Evolutionary conservation across 73 alveolate species (phyloP).

Genomic region (Diophrys appendiculata): DNA sequence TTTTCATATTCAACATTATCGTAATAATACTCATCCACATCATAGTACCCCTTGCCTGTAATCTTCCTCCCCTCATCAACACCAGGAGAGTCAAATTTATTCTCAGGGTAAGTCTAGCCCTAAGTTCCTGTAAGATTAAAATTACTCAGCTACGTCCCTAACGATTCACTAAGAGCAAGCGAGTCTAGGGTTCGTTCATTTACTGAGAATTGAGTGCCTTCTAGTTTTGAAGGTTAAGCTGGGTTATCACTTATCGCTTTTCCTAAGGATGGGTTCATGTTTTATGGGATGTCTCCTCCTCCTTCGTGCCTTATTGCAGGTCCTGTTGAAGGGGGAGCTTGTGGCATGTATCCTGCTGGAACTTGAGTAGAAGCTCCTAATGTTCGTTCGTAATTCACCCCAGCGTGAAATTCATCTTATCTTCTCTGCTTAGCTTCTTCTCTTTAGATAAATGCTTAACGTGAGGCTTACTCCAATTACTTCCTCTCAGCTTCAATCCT

Average conservation of each 20-base stretch:
- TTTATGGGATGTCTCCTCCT: no score
- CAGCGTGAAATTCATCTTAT: slow-evolving; percentile 22
- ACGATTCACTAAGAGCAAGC: not conserved
- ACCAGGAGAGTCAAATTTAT: not conserved
- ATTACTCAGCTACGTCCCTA: not conserved
- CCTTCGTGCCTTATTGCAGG: no score
- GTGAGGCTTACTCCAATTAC: slow-evolving; percentile 43
- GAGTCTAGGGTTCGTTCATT: not conserved
- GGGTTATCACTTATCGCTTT: not conserved
- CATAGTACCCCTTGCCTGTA: not conserved
- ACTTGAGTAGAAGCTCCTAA: no score
- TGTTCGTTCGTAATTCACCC: no score
- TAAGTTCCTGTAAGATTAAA: not conserved
- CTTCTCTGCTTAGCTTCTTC: slow-evolving; percentile 27
- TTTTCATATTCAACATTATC: not conserved
- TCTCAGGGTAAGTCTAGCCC: no score
- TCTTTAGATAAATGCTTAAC: slow-evolving; percentile 18
- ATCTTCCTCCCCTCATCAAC: not conserved
- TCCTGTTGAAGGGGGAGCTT: no score
- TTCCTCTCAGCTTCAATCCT: slow-evolving; percentile 33
- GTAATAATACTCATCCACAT: not conserved
- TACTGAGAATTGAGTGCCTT: not conserved
- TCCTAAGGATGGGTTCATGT: no score
- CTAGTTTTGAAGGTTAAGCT: not conserved
- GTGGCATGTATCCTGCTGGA: no score